Evolutionary conservation across 495 filamentous ascomycete species (phyloP).

Genomic region (Aspergillus ostianus): DNA sequence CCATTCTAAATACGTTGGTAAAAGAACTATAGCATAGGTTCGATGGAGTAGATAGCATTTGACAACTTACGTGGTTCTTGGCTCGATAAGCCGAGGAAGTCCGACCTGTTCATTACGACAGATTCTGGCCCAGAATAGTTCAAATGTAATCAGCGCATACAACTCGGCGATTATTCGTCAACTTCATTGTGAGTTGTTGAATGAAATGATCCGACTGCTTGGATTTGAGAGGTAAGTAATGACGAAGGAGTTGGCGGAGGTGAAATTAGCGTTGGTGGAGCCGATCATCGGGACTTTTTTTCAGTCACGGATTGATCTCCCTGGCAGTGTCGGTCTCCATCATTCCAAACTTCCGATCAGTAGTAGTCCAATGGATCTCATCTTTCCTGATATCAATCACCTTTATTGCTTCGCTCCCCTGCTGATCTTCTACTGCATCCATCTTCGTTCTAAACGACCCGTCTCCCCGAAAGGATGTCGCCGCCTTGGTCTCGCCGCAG

Average conservation of each 20-base stretch:
- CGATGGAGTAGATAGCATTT: not conserved
- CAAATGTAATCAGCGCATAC: not conserved
- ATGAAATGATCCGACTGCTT: no score
- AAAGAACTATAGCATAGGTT: not conserved
- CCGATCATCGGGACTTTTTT: not conserved
- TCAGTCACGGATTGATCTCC: not conserved
- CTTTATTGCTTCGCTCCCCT: not conserved
- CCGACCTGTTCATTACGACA: conserved; percentile 25
- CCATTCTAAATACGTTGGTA: no score
- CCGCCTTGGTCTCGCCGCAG: conserved; percentile 30
- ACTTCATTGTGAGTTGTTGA: no score
- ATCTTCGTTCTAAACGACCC: conserved; percentile 5
- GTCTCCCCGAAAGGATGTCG: conserved; percentile 32
- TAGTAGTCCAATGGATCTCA: not conserved
- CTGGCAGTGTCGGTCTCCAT: not conserved
- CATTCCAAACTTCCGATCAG: no score
- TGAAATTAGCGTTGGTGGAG: not conserved
- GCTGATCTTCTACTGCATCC: conserved; percentile 5
- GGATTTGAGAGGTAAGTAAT: no score
- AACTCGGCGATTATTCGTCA: no score
- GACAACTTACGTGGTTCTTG: conserved; percentile 30
- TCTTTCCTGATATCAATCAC: not conserved
- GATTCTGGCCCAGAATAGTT: not conserved
- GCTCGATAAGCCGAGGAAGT: conserved; percentile 31
- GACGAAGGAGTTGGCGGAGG: not conserved